Base-by-base conservation (phyloP, 345 rosid species). In the Heritiera fomes region DNA sequence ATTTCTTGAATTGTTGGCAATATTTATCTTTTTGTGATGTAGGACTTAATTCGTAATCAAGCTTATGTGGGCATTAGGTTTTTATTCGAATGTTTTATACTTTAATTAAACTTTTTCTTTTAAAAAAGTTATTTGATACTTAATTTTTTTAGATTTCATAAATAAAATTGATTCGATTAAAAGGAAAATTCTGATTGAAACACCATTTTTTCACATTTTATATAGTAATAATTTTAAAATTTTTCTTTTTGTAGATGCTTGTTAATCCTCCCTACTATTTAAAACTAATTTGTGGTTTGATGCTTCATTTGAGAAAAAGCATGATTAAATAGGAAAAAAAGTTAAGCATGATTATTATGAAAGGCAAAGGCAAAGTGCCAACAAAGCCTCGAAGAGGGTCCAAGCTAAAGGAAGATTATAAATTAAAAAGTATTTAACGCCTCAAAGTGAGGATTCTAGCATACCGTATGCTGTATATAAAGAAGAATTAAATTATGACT, bases 31-130 rank as follows among this genome's bases (percentile, higher is more conserved):
- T 75, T 61, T 45, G 18, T 64, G 67, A 55, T 75, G 80, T 52
- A 69, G 66, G 76, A 75, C 73, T 68, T 32, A 41, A 56, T 73
- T 81, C 81, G 56, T 75, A 80, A 78, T 80, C 85, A 83, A 71
- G 75, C 58, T 72, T 75, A 17, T 53, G 73, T 71, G 46, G 43
- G 50, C 38, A 34, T 34, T 6, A 8, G 32, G 32, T 58, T 46
- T 14, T 34, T 34, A 34, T 63, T 15, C 0, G 2, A 74, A 32
- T 38, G n/a, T 23, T 59, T 46, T 60, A 3, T 32, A 40, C 3
- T 46, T 30, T 17, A 34, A 34, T 3, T 13, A 3, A 15, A 12
- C 0, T 14, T 30, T 76, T 76, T 38, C 38, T 34, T 34, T 34
- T 34, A 34, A 34, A 34, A 34, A 34, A 34, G 38, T 1, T 34